Base-by-base conservation (phyloP, 1,284 basidiomycete genomes). In the Trametes pubescens region DNA sequence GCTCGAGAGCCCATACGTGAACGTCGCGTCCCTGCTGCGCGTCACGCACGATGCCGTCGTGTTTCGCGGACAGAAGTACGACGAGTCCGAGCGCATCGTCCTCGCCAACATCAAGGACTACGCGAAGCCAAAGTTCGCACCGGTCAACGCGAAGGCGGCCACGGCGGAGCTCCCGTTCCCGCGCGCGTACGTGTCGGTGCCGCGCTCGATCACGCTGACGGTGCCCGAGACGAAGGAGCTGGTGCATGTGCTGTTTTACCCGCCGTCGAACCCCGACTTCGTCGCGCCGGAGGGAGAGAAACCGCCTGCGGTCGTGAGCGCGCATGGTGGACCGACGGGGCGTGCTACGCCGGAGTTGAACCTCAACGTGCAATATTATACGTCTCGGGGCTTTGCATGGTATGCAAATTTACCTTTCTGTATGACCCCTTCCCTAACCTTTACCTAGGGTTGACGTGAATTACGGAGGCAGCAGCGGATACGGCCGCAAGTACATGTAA, bases 291-390 rank as follows among this genome's bases (percentile, higher is more conserved):
- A 82, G 0, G 81, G 79, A 1, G 86, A 89, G 71, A 81, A 81
- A 22, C 90, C 91, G 0, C 91, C 91, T 0, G 87, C 86, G 66
- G 78, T 92, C 16, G 77, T 91, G 8, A 75, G 79, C 47, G 81
- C 84, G 0, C 90, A 93, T 67, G 90, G 90, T 4, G 90, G 91
- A 0, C 91, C 91, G 0, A 92, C 90, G 0, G 69, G 68, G 0
- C 70, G 79, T 4, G 75, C 80, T 0, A 48, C 67, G 0, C 83
- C 86, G 57, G 82, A 80, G 0, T 73, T 93, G 34, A 75, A 77
- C n/a, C 82, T 84, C 78, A 76, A 73, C 46, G 81, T 78, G 52
- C 87, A 88, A 64, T 92, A 82, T 71, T 93, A 84, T 67, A 91
- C 89, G 0, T 84, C 82, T n/a, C 81, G 89, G 4, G 89, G 90